Evolutionary conservation across 2,329 filamentous ascomycete species (phyloP).

Genomic region (Cladosporium sp.): DNA sequence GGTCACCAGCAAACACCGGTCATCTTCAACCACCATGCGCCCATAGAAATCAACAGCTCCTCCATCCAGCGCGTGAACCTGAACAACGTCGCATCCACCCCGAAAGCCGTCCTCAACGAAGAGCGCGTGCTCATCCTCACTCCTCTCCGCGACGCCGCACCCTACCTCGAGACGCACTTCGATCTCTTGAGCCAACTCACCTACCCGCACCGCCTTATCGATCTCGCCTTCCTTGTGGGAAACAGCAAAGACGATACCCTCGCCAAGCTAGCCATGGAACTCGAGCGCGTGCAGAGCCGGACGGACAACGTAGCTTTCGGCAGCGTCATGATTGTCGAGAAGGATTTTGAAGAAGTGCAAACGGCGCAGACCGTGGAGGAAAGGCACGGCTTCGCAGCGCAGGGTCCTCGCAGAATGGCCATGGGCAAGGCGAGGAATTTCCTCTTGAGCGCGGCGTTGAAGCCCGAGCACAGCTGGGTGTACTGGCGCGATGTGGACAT

Average conservation of each 20-base stretch:
- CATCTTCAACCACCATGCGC: constrained; percentile 91
- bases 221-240: constrained; percentile 89
- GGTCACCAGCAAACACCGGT: constrained; percentile 87
- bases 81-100: constrained; percentile 77
- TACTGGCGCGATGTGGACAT: constrained; percentile 99
- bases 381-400: constrained; percentile 79
- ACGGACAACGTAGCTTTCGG: constrained; percentile 76
- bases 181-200: constrained; percentile 85
- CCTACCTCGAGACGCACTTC: constrained; percentile 83
- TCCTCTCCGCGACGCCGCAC: constrained; percentile 82
- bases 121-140: constrained; percentile 91
- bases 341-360: constrained; percentile 75
- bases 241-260: constrained; percentile 90
- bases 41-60: constrained; percentile 76
- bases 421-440: constrained; percentile 93
- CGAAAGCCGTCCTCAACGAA: constrained; percentile 71
- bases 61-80: constrained; percentile 79
- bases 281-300: constrained; percentile 80
- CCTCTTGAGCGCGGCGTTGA: constrained; percentile 75
- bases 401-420: constrained; percentile 83
- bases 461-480: constrained; percentile 95
- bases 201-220: constrained; percentile 93
- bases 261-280: constrained; percentile 76
- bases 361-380: constrained; percentile 77
- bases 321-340: constrained; percentile 80